Evolutionary conservation across 129 eudicot species (phyloP), one percentile per base, ranked within the genome.

Genomic region (Tagetes erecta): DNA sequence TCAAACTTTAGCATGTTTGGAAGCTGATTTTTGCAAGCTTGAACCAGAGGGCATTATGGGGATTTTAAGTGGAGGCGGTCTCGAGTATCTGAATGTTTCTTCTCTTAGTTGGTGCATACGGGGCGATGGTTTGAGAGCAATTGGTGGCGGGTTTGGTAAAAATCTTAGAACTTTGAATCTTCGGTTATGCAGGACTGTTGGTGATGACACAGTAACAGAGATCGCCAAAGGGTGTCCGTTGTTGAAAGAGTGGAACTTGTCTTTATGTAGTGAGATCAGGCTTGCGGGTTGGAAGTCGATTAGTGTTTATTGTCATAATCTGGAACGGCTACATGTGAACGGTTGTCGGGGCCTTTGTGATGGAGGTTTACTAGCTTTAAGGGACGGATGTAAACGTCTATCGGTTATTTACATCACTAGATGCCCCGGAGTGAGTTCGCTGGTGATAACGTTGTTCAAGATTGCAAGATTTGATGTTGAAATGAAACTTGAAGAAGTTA

Each of bases 181-280:
- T 14, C 76, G 96, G 47, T 31, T 83, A 42, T 90, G 96, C 66
- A 84, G 98, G 74, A 84, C 76, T 6, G 59, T 86, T 12, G 30
- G 70, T 0, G 88, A 94, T 77, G 96, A 80, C 39, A 74, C 80
- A 7, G 69, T 94, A 35, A 31, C 55, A 27, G 75, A 83, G 70
- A 90, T 90, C 10, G 77, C 97, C 36, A 76, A 74, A 71, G 97
- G 97, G 13, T 90, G 97, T 45, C 97, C 96, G 0, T 45, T 84
- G 65, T 76, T 94, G 7, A 49, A 86, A 60, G 97, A 94, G 65
- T 90, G 98, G 98, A 90, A 90, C 81, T 74, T 94, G 70, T 88
- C 96, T 12, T 80, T 88, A 49, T 94, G 98, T 33, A 84, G 83
- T 40, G 96, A 88, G 80, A 70, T 94, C 47, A 67, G 78, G 63